phyloP scores from a whole-genome alignment of 495 filamentous ascomycete genomes.

The Aspergillus affinis region DNA sequence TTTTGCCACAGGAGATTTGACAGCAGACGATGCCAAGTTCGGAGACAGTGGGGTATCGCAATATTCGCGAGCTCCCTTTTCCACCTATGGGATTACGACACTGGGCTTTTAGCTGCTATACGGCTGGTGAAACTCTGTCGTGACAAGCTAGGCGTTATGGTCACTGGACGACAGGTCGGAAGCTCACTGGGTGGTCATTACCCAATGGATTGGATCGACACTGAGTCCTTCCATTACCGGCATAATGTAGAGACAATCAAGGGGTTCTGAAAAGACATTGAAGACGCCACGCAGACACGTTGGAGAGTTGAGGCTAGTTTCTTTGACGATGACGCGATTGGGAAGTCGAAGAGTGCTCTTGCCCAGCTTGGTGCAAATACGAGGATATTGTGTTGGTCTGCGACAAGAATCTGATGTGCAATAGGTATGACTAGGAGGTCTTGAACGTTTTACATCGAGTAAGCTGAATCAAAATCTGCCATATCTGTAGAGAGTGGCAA shows the following conservation, averaged over 20 bases:
- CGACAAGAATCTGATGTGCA: conserved; percentile 12
- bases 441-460: too few species aligned
- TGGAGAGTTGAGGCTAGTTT: conserved; percentile 38
- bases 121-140: conserved; percentile 36
- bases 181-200: conserved; percentile 27
- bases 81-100: conserved; percentile 43
- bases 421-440: too few species aligned
- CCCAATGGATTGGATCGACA: conserved; percentile 15
- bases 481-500: background rate
- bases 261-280: conserved; percentile 47
- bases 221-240: conserved; percentile 27
- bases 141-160: conserved; percentile 32
- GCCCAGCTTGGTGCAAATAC: conserved; percentile 16
- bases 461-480: too few species aligned
- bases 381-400: conserved; percentile 24
- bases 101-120: conserved; percentile 32
- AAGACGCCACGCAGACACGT: conserved; percentile 35
- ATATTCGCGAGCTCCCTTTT: conserved; percentile 46
- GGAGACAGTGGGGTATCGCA: conserved; percentile 12
- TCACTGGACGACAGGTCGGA: conserved; percentile 46
- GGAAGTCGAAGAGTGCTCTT: conserved; percentile 10
- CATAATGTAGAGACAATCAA: conserved; percentile 44
- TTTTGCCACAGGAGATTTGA: conserved; percentile 35
- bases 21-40: conserved; percentile 8
- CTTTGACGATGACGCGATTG: conserved; percentile 14